Evolutionary conservation across 306 rosid species (phyloP), one percentile per base, ranked within the genome.

Genomic region (Quercus cerris): DNA sequence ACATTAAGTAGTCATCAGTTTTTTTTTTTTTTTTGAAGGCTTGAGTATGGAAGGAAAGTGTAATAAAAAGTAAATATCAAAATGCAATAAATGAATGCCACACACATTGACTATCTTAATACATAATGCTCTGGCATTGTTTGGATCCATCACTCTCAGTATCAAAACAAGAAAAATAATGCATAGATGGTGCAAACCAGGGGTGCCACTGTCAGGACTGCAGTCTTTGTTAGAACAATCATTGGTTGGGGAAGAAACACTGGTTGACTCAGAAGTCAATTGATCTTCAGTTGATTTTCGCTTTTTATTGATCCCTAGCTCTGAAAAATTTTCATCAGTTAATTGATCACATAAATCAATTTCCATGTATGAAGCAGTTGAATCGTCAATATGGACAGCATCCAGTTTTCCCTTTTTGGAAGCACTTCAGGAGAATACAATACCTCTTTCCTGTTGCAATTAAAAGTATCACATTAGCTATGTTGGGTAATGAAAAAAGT

Each of bases 391-490:
- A 63, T 73, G 68, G 52, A 64, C 80, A 46, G 72, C 38, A 79
- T 78, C 85, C 54, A 80, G 87, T 78, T 88, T 84, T 88, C 89
- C 88, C 80, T 89, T 91, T 90, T 89, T 90, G 69, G 93, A 69
- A 44, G 59, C 78, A 78, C 74, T 30, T 75, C 82, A 75, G 17
- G 82, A 66, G 84, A 76, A 78, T 15, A 82, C 84, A 85, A 95
- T 85, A 56, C 97, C 94, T 83, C 85, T 83, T 30, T 79, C 81
- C 98, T 95, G 93, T 71, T 70, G 41, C 56, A 71, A 72, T 13
- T 22, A 73, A 59, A 83, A 82, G 81, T 74, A 68, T 18, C 22
- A 15, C 63, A 67, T 27, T 46, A 70, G 35, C 79, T 76, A 67
- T 38, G 46, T 69, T 27, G 23, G 54, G 74, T 73, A 63, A 44